Evolutionary conservation across 2,329 filamentous ascomycete species (phyloP), one percentile per base, ranked within the genome.

Genomic region (Plenodomus tracheiphilus): DNA sequence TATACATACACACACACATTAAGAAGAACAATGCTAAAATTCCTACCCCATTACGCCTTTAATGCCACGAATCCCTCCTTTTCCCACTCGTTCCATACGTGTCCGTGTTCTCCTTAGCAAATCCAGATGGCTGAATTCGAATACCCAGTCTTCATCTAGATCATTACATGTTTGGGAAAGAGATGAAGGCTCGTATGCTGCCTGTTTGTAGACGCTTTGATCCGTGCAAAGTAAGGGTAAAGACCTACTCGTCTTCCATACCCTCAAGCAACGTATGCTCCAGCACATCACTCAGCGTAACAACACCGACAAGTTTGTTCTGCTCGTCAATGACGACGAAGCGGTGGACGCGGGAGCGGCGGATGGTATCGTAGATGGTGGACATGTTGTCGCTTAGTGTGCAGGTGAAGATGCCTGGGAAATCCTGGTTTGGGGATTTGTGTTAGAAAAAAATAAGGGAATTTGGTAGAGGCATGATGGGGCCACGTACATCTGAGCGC

Each of bases 391-490:
- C 94, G 54, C 95, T 87, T 55, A 94, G 82, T 39, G 87, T 90
- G 77, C 94, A 99, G 0, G 93, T 97, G 74, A 97, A 97, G 56
- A 99, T 97, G 37, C 95, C 94, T 0, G 91, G 88, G 66, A 96
- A 97, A 62, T 97, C 93, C 81, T 86, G 53, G n/a, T n/a, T n/a
- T n/a, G n/a, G n/a, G n/a, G 17, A n/a, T 36, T 13, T 18, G 18
- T 37, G 35, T 15, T 15, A 37, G 35, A 4, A 32, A 11, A 11
- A 8, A 4, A 10, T 32, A 32, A 8, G 28, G 4, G n/a, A n/a
- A n/a, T n/a, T n/a, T n/a, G n/a, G n/a, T n/a, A n/a, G n/a, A n/a
- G n/a, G n/a, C n/a, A n/a, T n/a, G n/a, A 28, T 16, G 20, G 15
- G 10, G 2, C 7, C 5, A 72, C 77, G 56, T 75, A 86, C 84